A percentile compares a stretch with the other conserved stretches of the same genome.
These are phyloP conservation scores for Gossypium herbaceum DNA, from an alignment of 345 rosid genomes.

Conservation along the genomic window DNA sequence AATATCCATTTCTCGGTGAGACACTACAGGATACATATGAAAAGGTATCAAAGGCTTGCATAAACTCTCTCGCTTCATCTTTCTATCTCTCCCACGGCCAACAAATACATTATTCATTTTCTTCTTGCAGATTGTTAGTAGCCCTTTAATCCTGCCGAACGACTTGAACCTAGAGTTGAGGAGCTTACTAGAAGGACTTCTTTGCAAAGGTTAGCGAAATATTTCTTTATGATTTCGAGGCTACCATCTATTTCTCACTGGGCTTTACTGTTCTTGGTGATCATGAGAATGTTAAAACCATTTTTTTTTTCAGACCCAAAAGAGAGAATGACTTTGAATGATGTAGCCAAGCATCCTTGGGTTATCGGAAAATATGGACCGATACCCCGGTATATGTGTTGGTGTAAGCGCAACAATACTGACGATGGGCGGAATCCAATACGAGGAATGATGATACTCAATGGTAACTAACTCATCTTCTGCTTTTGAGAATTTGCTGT, in stretches of 20 bases:
- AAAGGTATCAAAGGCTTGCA: constrained; percentile 42
- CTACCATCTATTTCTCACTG: neutral
- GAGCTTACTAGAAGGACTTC: constrained; percentile 79
- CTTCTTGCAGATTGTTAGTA: constrained; percentile 66
- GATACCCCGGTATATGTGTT: constrained; percentile 59
- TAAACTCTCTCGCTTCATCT: neutral
- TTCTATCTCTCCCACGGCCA: neutral
- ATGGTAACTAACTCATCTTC: constrained; percentile 23
- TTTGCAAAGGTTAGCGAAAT: constrained; percentile 67
- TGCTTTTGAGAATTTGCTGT: constrained; percentile 20
- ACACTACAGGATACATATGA: constrained; percentile 94
- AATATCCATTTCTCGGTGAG: constrained; percentile 91
- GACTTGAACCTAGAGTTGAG: constrained; percentile 58
- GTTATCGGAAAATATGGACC: constrained; percentile 64
- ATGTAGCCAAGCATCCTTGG: constrained; percentile 70
- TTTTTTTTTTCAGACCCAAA: constrained; percentile 50
- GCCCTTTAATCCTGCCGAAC: constrained; percentile 59
- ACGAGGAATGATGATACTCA: constrained; percentile 11
- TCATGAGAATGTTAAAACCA: neutral
- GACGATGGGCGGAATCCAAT: constrained; percentile 25
- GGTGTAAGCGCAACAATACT: constrained; percentile 70
- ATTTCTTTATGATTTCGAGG: neutral
- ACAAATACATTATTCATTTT: neutral
- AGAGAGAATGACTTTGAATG: constrained; percentile 64
- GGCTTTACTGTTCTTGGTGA: neutral